Base-by-base conservation (phyloP, 1,284 basidiomycete genomes). In the Marasmius fiardii region DNA sequence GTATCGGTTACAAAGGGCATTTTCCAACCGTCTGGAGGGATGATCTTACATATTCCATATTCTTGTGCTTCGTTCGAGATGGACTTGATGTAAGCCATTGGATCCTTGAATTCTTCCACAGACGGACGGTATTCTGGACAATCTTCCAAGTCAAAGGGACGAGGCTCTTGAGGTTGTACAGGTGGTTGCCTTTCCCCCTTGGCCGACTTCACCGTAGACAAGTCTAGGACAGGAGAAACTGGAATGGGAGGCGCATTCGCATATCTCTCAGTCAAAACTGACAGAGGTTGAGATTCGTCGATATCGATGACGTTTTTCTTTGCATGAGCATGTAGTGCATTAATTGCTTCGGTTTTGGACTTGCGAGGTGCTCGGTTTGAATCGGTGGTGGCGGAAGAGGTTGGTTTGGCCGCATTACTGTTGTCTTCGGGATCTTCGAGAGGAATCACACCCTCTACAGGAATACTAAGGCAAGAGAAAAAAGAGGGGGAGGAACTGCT, bases 1-100 rank as follows among this genome's bases (percentile, higher is more conserved):
- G 94, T 93, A 69, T 98, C 90, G 44, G 95, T 90, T n/a, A 92
- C 88, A 71, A 98, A 99, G 14, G 95, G 93, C 85, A 98, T 96
- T 63, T 89, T 84, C 97, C 97, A 99, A 35, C 86, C 92, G 58
- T 83, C 77, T 1, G 97, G 97, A 56, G 97, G 97, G 20, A 98
- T 83, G 58, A 99, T 87, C 77, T 99, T 99, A 76, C 92, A 95
- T 64, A 99, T 95, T 31, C 97, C 97, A 68, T 85, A 94, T 48
- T 82, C 74, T 65, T 80, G 84, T 0, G 90, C 95, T 35, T 82
- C 75, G 51, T 87, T 81, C 7, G 90, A 84, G 64, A 97, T 92
- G 55, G 85, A 88, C 65, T 85, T 85, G 70, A 99, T 93, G 75
- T 98, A 99, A 52, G 84, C 82, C 86, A 98, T 90, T n/a, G 96